Evolutionary conservation across 805 yeast species (phyloP), one percentile per base, ranked within the genome.

Genomic region (Torulaspora indica): DNA sequence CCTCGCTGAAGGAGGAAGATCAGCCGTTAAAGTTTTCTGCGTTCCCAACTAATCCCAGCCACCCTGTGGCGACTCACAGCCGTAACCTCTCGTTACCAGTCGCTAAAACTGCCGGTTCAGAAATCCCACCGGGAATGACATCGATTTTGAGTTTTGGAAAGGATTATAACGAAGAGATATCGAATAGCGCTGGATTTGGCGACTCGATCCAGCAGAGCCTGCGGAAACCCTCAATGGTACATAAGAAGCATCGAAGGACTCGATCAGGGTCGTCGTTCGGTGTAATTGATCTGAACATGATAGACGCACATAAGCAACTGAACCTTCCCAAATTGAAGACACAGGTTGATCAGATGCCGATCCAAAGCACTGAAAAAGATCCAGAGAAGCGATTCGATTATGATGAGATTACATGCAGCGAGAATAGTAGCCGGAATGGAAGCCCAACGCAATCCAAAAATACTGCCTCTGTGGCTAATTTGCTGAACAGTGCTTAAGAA

Each of bases 341-440:
- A 9, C 41, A 43, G 22, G 35, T 35, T 28, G 36, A 42, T 25
- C 37, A 40, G 15, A 13, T 38, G 30, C 42, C 42, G 15, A 38
- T 13, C 13, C 36, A 38, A 22, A 18, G 30, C 9, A 23, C 42
- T 3, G 13, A 10, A 6, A 44, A 38, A 15, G 33, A 37, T 13
- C 38, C 48, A 7, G 55, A 47, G 18, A 42, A 35, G 25, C 48
- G 35, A 13, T 48, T 52, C 28, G 55, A 53, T 29, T 24, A 32
- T 23, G 62, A 59, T 42, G 61, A 61, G 20, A 52, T 48, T 34
- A 61, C 67, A 2, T 62, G 63, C 41, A 58, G 66, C 50, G 67
- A 62, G 38, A 53, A 50, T 24, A 58, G 64, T 34, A 61, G 64
- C 39, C 53, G 55, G 15, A 50, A 47, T 20, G 48, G 42, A 23